Evolutionary conservation across 345 rosid genomes (phyloP), one percentile per base, ranked within the genome.

Genomic region (Odontarrhena argentea): DNA sequence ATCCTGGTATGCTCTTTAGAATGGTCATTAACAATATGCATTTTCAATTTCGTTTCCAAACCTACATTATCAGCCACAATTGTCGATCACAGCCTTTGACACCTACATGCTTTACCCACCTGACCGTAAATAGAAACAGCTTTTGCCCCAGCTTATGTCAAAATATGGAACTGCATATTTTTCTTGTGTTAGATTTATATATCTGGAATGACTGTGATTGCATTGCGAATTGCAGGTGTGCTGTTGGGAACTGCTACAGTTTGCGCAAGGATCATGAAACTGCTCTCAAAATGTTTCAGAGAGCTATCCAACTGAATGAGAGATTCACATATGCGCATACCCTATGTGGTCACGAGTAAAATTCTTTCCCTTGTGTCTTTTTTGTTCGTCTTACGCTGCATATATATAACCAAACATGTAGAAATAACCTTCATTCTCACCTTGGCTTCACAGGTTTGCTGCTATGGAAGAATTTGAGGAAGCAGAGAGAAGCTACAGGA

Each of bases 281-380:
- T 63, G 97, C 98, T 68, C 79, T 90, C 44, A 90, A 90, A 73
- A 85, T 79, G 74, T 93, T 93, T 65, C 86, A 80, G 83, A 83
- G 96, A 77, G 97, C 97, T 34, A 83, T 84, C 70, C 89, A 87
- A 56, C 81, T 86, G 63, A 77, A 85, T 76, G 80, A 96, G 66
- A 84, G 86, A 88, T 93, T 85, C 80, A 83, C 92, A 76, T 93
- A 93, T 53, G 98, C 94, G 9, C 90, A 85, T 76, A 88, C 96
- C 11, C 94, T 93, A 61, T 93, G 92, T 38, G 98, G 92, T 63
- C 98, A 93, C 63, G 97, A 93, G 97, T 93, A 93, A 32, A 89
- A 26, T 68, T 37, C 65, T 38, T 64, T 60, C 37, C 67, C 2
- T 43, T 50, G 49, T 22, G 34, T 47, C 51, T 45, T 22, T 22